Conservation (phyloP, 2,329 filamentous ascomycete genomes). For the Pestalotiopsis sp. region DNA sequence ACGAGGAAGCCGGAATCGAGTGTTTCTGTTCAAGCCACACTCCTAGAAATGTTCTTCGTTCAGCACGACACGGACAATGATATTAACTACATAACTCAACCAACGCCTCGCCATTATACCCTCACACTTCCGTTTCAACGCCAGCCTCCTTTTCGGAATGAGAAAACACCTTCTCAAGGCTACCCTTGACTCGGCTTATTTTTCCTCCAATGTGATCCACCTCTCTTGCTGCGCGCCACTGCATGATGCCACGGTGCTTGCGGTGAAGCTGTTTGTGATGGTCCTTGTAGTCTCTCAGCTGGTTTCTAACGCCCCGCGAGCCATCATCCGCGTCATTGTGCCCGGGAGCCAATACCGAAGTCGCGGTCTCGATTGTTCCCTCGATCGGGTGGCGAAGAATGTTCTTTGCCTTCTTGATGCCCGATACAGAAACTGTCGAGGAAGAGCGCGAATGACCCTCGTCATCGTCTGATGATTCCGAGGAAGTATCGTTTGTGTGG, state of each 20-base stretch:
- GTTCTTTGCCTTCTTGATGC: constrained; percentile 32
- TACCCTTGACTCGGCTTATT: constrained; percentile 56
- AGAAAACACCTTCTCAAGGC: constrained; percentile 56
- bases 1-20: too few species aligned
- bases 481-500: constrained; percentile 34
- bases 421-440: constrained; percentile 23
- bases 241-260: constrained; percentile 70
- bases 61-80: neutral
- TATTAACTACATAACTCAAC: neutral
- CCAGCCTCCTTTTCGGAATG: constrained; percentile 58
- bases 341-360: constrained; percentile 31
- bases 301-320: constrained; percentile 47
- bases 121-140: constrained; percentile 68
- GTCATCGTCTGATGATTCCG: constrained; percentile 32
- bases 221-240: constrained; percentile 62
- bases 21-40: too few species aligned
- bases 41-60: too few species aligned
- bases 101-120: neutral
- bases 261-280: constrained; percentile 62
- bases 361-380: constrained; percentile 27
- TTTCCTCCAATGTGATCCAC: constrained; percentile 53
- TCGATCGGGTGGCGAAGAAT: constrained; percentile 34
- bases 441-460: constrained; percentile 22
- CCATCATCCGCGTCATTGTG: constrained; percentile 40
- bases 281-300: constrained; percentile 60